Evolutionary conservation across 805 yeast genomes (phyloP).

Genomic region (Ogataea nitratoaversa): DNA sequence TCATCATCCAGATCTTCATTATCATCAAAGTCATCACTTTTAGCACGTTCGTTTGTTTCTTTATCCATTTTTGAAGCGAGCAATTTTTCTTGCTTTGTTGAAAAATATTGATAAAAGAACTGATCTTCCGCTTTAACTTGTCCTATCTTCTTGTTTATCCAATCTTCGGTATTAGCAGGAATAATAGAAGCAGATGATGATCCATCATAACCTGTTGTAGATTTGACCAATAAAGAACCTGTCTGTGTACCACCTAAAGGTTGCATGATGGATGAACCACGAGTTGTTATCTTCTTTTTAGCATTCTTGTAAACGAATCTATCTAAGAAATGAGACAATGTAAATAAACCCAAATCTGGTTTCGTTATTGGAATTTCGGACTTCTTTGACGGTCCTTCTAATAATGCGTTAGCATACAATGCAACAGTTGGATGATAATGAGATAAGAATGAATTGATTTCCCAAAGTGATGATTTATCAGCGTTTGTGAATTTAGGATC

Average conservation of each 20-base stretch:
- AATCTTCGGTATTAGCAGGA: constrained; percentile 82
- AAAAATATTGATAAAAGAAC: constrained; percentile 84
- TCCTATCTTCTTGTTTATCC: constrained; percentile 62
- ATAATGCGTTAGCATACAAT: constrained; percentile 65
- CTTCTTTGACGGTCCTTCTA: constrained; percentile 41
- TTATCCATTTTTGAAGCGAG: constrained; percentile 36
- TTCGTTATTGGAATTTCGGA: constrained; percentile 38
- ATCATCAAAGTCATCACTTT: constrained; percentile 34
- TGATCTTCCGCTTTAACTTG: constrained; percentile 82
- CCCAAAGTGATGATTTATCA: constrained; percentile 80
- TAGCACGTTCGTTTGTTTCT: constrained; percentile 43
- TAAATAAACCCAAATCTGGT: constrained; percentile 88
- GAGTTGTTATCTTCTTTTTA: constrained; percentile 65
- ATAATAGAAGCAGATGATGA: constrained; percentile 47
- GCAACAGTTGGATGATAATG: constrained; percentile 94
- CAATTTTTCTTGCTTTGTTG: constrained; percentile 48
- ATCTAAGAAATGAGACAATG: constrained; percentile 87
- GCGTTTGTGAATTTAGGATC: constrained; percentile 95
- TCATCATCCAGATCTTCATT: constrained; percentile 50
- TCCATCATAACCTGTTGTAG: constrained; percentile 37
- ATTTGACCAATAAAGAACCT: constrained; percentile 61
- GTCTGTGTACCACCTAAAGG: constrained; percentile 87
- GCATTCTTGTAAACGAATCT: constrained; percentile 93
- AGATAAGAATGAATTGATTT: constrained; percentile 60
- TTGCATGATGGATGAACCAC: constrained; percentile 95